Evolutionary conservation across 805 yeast species (phyloP), one percentile per base, ranked within the genome.

Genomic region (Hanseniaspora mollemarum): DNA sequence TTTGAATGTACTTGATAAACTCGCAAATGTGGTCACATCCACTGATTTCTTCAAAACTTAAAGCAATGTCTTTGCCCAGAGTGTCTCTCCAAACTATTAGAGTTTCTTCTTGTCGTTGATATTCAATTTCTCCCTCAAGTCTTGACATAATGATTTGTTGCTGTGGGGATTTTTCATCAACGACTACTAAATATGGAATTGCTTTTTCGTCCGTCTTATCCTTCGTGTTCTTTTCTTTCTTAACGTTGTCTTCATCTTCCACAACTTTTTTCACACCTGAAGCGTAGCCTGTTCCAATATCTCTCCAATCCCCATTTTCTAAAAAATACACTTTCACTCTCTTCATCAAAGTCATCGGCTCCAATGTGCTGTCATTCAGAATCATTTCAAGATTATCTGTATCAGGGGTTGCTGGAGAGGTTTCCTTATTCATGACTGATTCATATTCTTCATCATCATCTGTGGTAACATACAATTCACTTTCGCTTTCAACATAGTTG

Each of bases 31-130:
- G 76, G 12, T 84, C 76, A 64, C 98, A 90, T 0, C 96, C 97
- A 42, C 81, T 83, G 32, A 85, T 79, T 59, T 87, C 96, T 64
- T 90, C 96, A 64, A 90, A 90, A 42, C 94, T 83, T 22, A 90
- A 70, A 1, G 97, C 97, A 55, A 86, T 77, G 63, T 87, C 94
- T 49, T 73, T 74, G 7, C 81, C 78, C 18, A 74, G 72, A 2
- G 67, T 59, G 60, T 86, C 95, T 9, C 94, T 83, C 97, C 97
- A 90, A 19, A 90, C 95, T 9, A 90, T 86, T 43, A 90, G 69
- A 0, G 96, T 87, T 53, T 87, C 96, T 61, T 87, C 95, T 60
- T 92, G 97, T 60, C 94, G 75, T 62, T 90, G 96, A 62, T 84
- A 90, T 57, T 84, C 94, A 2, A 80, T 81, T 26, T 76, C 66